These are phyloP conservation scores for Dendrostoma leiphaemia DNA, from an alignment of 2,329 filamentous ascomycete genomes.

Conservation along the genomic window DNA sequence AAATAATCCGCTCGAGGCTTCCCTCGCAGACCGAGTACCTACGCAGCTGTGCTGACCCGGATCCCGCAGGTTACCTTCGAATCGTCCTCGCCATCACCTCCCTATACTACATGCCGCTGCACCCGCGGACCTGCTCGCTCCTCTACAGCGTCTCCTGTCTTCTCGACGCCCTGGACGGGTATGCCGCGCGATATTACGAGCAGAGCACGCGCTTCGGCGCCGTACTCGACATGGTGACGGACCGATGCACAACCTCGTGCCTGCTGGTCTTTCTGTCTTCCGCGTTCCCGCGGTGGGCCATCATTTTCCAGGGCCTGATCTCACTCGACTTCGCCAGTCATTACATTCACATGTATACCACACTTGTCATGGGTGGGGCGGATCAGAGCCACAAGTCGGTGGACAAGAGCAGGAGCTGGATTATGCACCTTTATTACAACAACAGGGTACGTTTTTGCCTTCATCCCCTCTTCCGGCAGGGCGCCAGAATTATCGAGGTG, in stretches of 20 bases:
- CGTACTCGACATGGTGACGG: constrained; percentile 98
- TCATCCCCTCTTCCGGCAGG: too few species aligned
- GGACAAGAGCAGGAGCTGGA: constrained; percentile 80
- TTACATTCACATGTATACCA: constrained; percentile 99
- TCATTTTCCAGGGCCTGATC: constrained; percentile 92
- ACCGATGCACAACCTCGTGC: constrained; percentile 94
- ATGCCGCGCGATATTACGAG: constrained; percentile 83
- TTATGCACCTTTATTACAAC: constrained; percentile 94
- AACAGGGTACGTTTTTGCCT: constrained; percentile 76
- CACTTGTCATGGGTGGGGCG: constrained; percentile 79
- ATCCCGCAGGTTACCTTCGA: constrained; percentile 67
- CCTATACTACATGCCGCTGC: constrained; percentile 98
- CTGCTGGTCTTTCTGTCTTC: constrained; percentile 91
- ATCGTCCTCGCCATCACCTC: constrained; percentile 84
- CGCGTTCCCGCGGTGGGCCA: constrained; percentile 90
- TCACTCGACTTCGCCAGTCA: constrained; percentile 91
- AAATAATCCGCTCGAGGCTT: too few species aligned
- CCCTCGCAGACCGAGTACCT: too few species aligned
- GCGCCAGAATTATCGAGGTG: neutral
- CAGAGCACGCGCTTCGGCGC: constrained; percentile 96
- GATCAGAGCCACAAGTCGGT: constrained; percentile 90
- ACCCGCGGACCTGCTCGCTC: constrained; percentile 90
- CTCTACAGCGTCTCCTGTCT: constrained; percentile 93
- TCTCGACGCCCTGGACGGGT: constrained; percentile 91
- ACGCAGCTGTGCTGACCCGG: too few species aligned